Conservation (phyloP, 495 filamentous ascomycete genomes). For the Neurospora sp. region DNA sequence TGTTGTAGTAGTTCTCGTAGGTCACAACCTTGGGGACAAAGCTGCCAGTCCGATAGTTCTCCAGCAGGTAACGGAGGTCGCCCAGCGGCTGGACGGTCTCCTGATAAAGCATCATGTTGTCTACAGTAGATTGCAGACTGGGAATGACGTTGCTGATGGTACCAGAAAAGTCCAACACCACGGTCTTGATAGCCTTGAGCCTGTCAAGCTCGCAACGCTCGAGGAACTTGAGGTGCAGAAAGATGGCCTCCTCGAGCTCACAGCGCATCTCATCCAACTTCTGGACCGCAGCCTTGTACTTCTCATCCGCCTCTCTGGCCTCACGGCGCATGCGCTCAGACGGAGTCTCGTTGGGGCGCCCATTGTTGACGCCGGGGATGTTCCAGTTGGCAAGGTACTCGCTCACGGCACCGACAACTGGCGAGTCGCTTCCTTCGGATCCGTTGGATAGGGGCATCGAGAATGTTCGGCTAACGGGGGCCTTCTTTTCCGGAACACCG, state of each 20-base stretch:
- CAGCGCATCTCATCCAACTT: constrained; percentile 86
- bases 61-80: constrained; percentile 90
- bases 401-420: constrained; percentile 63
- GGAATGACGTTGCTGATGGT: constrained; percentile 98
- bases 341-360: constrained; percentile 80
- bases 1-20: constrained; percentile 99
- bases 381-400: constrained; percentile 90
- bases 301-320: constrained; percentile 81
- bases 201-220: constrained; percentile 96
- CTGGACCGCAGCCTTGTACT: constrained; percentile 76
- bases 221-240: constrained; percentile 87
- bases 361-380: constrained; percentile 58
- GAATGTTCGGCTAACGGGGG: constrained; percentile 55
- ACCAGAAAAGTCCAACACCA: constrained; percentile 94
- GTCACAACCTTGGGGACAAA: constrained; percentile 85
- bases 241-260: constrained; percentile 87
- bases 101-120: constrained; percentile 98
- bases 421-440: constrained; percentile 56
- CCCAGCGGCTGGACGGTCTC: constrained; percentile 91
- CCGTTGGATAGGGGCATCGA: constrained; percentile 43
- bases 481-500: constrained; percentile 82
- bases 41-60: constrained; percentile 91
- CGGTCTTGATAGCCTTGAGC: constrained; percentile 94
- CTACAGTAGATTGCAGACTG: constrained; percentile 85
- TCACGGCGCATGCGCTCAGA: constrained; percentile 79